Evolutionary conservation across 2,329 filamentous ascomycete species (phyloP), one percentile per base, ranked within the genome.

Genomic region (Macrophomina tecta): DNA sequence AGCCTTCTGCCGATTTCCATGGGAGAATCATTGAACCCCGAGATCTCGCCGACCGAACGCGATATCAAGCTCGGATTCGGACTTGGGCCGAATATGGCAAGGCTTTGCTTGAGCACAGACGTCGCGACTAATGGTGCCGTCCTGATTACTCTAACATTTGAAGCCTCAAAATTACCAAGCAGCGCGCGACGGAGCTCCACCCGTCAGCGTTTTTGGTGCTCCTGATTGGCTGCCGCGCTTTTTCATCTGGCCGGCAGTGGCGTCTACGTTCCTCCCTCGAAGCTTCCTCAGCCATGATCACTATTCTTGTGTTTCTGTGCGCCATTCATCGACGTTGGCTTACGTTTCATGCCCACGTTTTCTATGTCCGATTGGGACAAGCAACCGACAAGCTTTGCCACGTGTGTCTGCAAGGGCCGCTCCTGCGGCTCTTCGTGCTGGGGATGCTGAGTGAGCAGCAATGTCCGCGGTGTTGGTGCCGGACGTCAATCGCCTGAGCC

Each of bases 121-220:
- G 7, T 28, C 28, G 46, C 46, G 46, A 49, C 23, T 23, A 49
- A 11, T 49, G 9, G 46, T 49, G 8, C 12, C 6, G 9, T 28
- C 6, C 6, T 23, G 6, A 49, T 23, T 49, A 30, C n/a, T 49
- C 7, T 49, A 23, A 28, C 18, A 28, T n/a, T 49, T 30, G n/a
- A 23, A 49, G 46, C 18, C 23, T 23, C 46, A 49, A 49, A 49
- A 49, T 49, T 49, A 49, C 46, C n/a, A 49, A 49, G 46, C 46
- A 49, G 23, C 6, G 4, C 46, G 12, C 18, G 18, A 23, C n/a
- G 8, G 23, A 28, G 6, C n/a, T 30, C 46, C 46, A 49, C 46
- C 23, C 46, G 46, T 28, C 46, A 8, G 16, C n/a, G 6, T n/a
- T 23, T 28, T 16, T 6, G 46, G 12, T 12, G 46, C 46, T 9